phyloP scores from a whole-genome alignment of 2,329 filamentous ascomycete species.

The Colletotrichum navitas region DNA sequence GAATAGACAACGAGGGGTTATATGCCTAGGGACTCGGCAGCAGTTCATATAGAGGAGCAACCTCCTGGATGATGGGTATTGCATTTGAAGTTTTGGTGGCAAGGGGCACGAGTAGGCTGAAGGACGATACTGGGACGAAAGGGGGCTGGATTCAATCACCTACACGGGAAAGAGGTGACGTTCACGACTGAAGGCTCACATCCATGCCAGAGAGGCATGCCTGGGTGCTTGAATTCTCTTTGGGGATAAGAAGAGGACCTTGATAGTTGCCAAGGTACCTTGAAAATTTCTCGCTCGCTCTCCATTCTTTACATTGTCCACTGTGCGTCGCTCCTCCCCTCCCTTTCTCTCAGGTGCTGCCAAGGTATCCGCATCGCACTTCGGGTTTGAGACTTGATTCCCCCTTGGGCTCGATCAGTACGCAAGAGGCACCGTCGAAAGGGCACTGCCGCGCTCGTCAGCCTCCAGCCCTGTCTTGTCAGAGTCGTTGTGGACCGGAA shows the following conservation, averaged over 20 bases:
- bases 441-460: slow-evolving; percentile 32
- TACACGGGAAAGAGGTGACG: slow-evolving; percentile 21
- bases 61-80: slow-evolving; percentile 4
- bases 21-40: slow-evolving; percentile 11
- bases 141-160: slow-evolving; percentile 15
- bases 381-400: slow-evolving; percentile 35
- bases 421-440: slow-evolving; percentile 32
- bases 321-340: not conserved
- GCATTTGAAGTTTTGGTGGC: not conserved
- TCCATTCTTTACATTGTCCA: slow-evolving; percentile 4
- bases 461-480: not conserved
- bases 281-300: slow-evolving; percentile 36
- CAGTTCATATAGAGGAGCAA: slow-evolving; percentile 14
- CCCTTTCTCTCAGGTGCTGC: slow-evolving; percentile 4
- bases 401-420: slow-evolving; percentile 36
- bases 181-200: slow-evolving; percentile 40
- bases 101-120: not conserved
- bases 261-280: slow-evolving; percentile 35
- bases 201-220: slow-evolving; percentile 36
- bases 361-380: slow-evolving; percentile 35
- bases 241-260: slow-evolving; percentile 11
- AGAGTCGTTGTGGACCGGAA: not conserved
- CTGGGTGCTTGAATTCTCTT: slow-evolving; percentile 29
- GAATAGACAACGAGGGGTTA: slow-evolving; percentile 6
- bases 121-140: slow-evolving; percentile 17